Base-by-base conservation (phyloP, 2,329 filamentous ascomycete species). In the Camillea tinctor region DNA sequence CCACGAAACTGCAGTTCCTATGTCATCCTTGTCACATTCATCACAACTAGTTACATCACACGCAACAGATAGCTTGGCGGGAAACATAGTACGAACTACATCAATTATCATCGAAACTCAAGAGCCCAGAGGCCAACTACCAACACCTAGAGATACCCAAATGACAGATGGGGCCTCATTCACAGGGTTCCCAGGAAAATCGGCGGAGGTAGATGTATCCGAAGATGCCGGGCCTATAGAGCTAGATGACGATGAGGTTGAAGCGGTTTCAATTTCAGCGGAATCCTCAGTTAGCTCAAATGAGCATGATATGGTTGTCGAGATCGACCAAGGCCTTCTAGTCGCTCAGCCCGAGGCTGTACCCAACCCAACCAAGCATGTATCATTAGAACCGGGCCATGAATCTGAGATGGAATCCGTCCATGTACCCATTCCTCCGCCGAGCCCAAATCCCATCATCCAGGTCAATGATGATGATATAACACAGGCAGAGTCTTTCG, bases 111-210 rank as follows among this genome's bases (percentile, higher is more conserved):
- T 54, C 2, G 59, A 60, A n/a, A 24, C 56, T 30, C 56, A 65
- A 23, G 30, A 24, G 49, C 26, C 40, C 17, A 52, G 59, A 3
- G 36, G 60, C 3, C 69, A 69, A 50, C 64, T 71, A 44, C 68
- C 60, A 23, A 72, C 70, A 19, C 68, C 69, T 58, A 56, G 49
- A 24, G 60, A 67, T 21, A 69, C 67, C 8, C 69, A 72, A 58
- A 13, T 59, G 9, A 64, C 55, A 2, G 60, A 62, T 2, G 54
- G 55, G 23, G 21, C 26, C 21, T 26, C 21, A 11, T 19, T 21
- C 19, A 36, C 44, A 9, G 58, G 62, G 20, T 17, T 57, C 22
- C 22, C 48, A 5, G 24, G 26, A 22, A 50, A 22, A 55, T 52
- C 50, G 23, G 64, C 64, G 40, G 65, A 67, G 13, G 40, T 65